Conservation (phyloP, 2,329 filamentous ascomycete species). For the Ophidiomyces ophidiicola region DNA sequence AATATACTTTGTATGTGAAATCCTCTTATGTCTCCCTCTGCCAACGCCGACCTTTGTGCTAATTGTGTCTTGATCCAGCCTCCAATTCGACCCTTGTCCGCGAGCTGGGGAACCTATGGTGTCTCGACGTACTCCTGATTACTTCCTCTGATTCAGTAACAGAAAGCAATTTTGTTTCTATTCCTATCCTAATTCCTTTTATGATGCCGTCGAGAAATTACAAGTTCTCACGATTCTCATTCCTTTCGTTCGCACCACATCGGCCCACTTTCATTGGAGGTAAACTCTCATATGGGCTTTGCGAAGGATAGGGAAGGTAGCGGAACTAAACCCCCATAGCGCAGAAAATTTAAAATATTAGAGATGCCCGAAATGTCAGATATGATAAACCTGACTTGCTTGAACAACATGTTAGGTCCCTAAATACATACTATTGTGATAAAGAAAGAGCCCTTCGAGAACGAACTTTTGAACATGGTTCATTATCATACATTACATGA, state of each 20-base stretch:
- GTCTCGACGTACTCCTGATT: constrained; percentile 90
- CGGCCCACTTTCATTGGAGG: constrained; percentile 2
- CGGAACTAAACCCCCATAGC: not conserved
- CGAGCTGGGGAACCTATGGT: constrained; percentile 98
- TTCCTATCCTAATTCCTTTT: not conserved
- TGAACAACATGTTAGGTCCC: not conserved
- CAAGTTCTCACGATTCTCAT: not conserved
- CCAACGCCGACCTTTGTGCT: constrained; percentile 19
- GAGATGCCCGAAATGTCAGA: constrained; percentile 2
- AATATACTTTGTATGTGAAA: constrained; percentile 89
- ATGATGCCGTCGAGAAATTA: not conserved
- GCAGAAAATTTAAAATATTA: constrained; percentile 1
- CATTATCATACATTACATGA: too few species aligned
- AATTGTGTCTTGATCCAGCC: constrained; percentile 43
- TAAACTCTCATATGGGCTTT: constrained; percentile 5
- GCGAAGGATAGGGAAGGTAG: not conserved
- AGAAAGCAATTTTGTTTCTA: constrained; percentile 2
- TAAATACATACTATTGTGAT: not conserved
- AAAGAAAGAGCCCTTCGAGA: too few species aligned
- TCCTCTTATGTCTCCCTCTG: not conserved
- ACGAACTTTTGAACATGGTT: too few species aligned
- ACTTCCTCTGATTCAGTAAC: constrained; percentile 74
- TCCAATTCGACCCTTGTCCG: constrained; percentile 98
- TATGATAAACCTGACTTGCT: not conserved
- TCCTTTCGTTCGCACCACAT: constrained; percentile 1